phyloP scores from a whole-genome alignment of 2,329 filamentous ascomycete species.

The Lasiodiplodia hormozganensis region DNA sequence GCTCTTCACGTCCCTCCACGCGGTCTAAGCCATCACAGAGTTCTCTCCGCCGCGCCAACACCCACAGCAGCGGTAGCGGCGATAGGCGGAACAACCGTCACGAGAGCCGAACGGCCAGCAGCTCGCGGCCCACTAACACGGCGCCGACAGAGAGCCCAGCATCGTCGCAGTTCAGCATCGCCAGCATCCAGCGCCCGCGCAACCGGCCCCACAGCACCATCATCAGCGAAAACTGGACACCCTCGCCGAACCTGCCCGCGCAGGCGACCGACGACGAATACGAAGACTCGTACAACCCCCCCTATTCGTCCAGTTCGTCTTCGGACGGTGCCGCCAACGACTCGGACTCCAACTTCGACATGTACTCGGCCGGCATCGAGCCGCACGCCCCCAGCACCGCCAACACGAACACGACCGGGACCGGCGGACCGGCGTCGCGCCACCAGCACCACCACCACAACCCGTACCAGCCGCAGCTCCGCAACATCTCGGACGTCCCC shows the following conservation, averaged over 20 bases:
- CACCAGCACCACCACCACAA: background rate
- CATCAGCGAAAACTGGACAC: slow-evolving; percentile 23
- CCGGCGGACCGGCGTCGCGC: background rate
- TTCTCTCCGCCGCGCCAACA: background rate
- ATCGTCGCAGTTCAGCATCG: slow-evolving; percentile 28
- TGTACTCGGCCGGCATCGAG: slow-evolving; percentile 24
- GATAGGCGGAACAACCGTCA: background rate
- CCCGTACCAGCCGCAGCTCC: background rate
- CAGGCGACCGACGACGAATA: background rate
- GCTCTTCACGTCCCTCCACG: slow-evolving; percentile 13
- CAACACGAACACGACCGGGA: background rate
- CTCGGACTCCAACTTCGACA: background rate
- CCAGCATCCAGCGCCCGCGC: slow-evolving; percentile 22
- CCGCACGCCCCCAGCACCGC: slow-evolving; percentile 16
- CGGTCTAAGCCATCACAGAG: slow-evolving; percentile 6
- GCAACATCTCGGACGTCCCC: slow-evolving; percentile 8
- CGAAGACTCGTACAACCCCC: background rate
- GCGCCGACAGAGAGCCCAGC: slow-evolving; percentile 19
- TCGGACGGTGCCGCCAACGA: background rate
- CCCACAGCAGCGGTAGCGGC: background rate
- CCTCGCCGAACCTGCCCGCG: background rate
- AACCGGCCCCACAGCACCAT: slow-evolving; percentile 28
- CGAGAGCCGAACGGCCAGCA: slow-evolving; percentile 2
- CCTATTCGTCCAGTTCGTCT: background rate
- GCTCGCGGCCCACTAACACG: slow-evolving; percentile 23